phyloP scores from a whole-genome alignment of 2,329 filamentous ascomycete genomes.

The Hawksworthiomyces lignivorus region DNA sequence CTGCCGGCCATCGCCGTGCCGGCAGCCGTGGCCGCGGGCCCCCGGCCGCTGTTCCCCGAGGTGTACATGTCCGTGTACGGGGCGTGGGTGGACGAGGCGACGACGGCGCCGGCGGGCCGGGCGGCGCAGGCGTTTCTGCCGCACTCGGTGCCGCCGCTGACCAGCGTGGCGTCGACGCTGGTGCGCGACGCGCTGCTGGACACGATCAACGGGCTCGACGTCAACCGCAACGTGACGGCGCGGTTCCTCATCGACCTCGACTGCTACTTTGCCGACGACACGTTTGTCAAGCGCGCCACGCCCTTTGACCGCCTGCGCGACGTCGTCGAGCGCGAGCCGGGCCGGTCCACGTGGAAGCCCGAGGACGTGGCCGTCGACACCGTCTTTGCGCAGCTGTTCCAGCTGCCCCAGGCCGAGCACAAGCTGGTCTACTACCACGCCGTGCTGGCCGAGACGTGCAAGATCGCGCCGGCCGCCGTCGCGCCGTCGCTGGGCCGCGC shows the following conservation, averaged over 20 bases:
- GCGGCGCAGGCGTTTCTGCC: conserved; percentile 64
- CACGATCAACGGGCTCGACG: conserved; percentile 89
- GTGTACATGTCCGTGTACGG: conserved; percentile 85
- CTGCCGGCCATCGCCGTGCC: conserved; percentile 74
- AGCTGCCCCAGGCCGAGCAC: conserved; percentile 78
- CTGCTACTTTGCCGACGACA: conserved; percentile 83
- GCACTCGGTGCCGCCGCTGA: conserved; percentile 74
- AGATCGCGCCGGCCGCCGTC: conserved; percentile 91
- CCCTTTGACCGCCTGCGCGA: conserved; percentile 82
- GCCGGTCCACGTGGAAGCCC: conserved; percentile 82
- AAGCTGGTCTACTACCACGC: conserved; percentile 97
- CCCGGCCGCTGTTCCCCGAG: conserved; percentile 78
- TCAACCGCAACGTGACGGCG: conserved; percentile 80
- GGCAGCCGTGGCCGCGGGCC: conserved; percentile 63
- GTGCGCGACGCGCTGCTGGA: conserved; percentile 81
- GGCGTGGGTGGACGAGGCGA: conserved; percentile 10
- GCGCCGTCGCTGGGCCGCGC: conserved; percentile 88
- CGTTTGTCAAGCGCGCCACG: conserved; percentile 88
- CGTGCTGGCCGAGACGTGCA: conserved; percentile 89
- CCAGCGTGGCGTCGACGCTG: conserved; percentile 70
- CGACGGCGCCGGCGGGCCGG: neutral
- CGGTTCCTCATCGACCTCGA: conserved; percentile 90
- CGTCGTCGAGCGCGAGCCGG: conserved; percentile 50
- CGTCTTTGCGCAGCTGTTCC: conserved; percentile 90
- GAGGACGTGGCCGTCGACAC: conserved; percentile 97